These are phyloP conservation scores for Penicillium ochrochloron DNA, from an alignment of 495 filamentous ascomycete genomes.

Conservation along the genomic window DNA sequence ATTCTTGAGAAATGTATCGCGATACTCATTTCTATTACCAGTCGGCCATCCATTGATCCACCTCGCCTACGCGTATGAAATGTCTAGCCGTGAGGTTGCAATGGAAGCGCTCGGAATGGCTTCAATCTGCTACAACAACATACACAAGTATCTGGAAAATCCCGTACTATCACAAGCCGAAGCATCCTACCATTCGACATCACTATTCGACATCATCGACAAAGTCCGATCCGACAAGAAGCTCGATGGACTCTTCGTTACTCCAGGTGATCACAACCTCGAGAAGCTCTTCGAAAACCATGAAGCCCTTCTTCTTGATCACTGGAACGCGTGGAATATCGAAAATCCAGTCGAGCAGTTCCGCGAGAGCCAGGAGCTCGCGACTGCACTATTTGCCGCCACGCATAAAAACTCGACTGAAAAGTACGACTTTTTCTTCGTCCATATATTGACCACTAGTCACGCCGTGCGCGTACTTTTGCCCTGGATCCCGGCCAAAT, in stretches of 20 bases:
- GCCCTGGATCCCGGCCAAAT: conserved; percentile 73
- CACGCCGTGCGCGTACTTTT: conserved; percentile 87
- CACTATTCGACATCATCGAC: conserved; percentile 68
- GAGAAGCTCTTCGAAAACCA: conserved; percentile 66
- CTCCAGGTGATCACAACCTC: conserved; percentile 66
- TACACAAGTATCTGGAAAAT: conserved; percentile 81
- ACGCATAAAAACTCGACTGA: conserved; percentile 46
- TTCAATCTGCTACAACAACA: conserved; percentile 70
- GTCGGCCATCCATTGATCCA: conserved; percentile 90
- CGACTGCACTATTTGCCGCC: conserved; percentile 70
- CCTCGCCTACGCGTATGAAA: conserved; percentile 84
- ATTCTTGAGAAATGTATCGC: background rate
- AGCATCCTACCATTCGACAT: conserved; percentile 54
- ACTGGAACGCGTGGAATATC: conserved; percentile 87
- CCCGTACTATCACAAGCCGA: conserved; percentile 62
- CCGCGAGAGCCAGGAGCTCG: conserved; percentile 75
- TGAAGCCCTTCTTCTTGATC: conserved; percentile 72
- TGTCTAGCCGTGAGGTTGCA: conserved; percentile 75
- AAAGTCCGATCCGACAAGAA: conserved; percentile 55
- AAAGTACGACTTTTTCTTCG: conserved; percentile 82
- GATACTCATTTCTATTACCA: conserved; percentile 38
- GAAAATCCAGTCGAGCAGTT: conserved; percentile 70
- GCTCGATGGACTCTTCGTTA: conserved; percentile 60
- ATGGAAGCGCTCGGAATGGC: conserved; percentile 81
- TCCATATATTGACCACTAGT: conserved; percentile 79